Percentiles rank a stretch among this genome's conserved stretches.
Evolutionary conservation across 495 filamentous ascomycete species (phyloP).

Genomic region (Ramalina peruviana): DNA sequence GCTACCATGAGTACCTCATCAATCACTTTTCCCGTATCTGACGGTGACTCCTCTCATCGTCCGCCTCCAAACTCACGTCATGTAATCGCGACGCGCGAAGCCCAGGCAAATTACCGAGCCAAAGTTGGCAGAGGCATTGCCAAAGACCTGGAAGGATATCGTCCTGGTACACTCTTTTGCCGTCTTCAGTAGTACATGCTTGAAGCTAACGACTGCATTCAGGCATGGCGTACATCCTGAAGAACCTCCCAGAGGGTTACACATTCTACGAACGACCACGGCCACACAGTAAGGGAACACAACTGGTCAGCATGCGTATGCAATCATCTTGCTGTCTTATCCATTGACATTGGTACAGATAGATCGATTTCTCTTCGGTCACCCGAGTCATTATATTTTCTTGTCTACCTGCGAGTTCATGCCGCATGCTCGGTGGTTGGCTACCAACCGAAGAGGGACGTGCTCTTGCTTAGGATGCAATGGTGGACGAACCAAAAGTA

Average conservation of each 20-base stretch:
- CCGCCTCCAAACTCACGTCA: neutral
- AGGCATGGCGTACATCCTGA: constrained; percentile 36
- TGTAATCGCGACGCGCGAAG: neutral
- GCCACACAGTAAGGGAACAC: constrained; percentile 9
- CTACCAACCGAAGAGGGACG: constrained; percentile 24
- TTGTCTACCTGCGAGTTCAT: constrained; percentile 40
- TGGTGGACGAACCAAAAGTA: constrained; percentile 16
- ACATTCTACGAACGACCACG: constrained; percentile 32
- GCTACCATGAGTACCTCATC: neutral
- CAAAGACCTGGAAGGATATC: neutral
- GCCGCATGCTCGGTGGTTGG: constrained; percentile 42
- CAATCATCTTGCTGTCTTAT: neutral
- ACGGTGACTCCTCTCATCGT: neutral
- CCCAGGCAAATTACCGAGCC: neutral
- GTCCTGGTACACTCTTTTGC: neutral
- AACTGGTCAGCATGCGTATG: constrained; percentile 20
- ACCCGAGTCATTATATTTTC: constrained; percentile 36
- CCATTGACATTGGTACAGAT: constrained; percentile 18
- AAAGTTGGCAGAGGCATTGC: neutral
- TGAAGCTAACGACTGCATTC: neutral
- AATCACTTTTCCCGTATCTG: neutral
- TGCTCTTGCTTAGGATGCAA: neutral
- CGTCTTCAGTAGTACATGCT: neutral
- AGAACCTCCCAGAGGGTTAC: constrained; percentile 43
- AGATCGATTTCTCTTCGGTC: constrained; percentile 42